phyloP scores from a whole-genome alignment of 352 stramenopile species.

The Pythium aristosporum region DNA sequence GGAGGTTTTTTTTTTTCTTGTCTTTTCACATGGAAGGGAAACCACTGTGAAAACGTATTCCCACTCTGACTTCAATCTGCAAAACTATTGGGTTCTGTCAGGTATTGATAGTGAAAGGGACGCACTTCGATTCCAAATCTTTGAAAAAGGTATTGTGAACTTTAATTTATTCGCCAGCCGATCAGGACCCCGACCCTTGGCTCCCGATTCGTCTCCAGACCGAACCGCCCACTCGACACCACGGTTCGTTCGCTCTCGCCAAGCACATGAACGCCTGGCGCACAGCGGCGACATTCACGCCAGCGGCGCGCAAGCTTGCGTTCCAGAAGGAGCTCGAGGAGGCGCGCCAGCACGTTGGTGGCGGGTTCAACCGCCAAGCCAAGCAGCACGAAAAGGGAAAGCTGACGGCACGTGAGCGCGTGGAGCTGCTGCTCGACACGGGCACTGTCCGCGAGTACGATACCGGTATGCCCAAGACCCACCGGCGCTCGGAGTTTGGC shows the following conservation, averaged over 20 bases:
- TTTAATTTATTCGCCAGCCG: no score
- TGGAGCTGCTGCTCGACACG: slow-evolving; percentile 94
- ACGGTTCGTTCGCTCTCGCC: slow-evolving; percentile 20
- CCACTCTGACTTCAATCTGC: no score
- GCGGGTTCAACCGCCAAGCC: slow-evolving; percentile 79
- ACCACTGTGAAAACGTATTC: no score
- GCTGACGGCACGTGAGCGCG: slow-evolving; percentile 95
- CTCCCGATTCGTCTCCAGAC: slow-evolving; percentile 16
- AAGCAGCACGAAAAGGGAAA: slow-evolving; percentile 97
- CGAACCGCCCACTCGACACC: neutral
- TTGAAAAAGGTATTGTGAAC: no score
- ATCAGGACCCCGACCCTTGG: no score
- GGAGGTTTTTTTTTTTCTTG: no score
- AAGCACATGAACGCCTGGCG: slow-evolving; percentile 9
- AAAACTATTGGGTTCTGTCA: no score
- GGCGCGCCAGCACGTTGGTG: slow-evolving; percentile 78
- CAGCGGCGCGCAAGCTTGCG: slow-evolving; percentile 60
- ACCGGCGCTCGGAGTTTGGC: no score
- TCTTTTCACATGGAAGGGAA: no score
- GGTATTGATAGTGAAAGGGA: no score
- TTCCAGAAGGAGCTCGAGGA: slow-evolving; percentile 77
- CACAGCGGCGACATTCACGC: slow-evolving; percentile 43
- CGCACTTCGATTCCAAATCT: no score
- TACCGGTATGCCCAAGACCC: slow-evolving; percentile 95
- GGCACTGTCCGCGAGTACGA: slow-evolving; percentile 94